Base-by-base conservation (phyloP, 345 rosid genomes). In the Triadica sebifera region DNA sequence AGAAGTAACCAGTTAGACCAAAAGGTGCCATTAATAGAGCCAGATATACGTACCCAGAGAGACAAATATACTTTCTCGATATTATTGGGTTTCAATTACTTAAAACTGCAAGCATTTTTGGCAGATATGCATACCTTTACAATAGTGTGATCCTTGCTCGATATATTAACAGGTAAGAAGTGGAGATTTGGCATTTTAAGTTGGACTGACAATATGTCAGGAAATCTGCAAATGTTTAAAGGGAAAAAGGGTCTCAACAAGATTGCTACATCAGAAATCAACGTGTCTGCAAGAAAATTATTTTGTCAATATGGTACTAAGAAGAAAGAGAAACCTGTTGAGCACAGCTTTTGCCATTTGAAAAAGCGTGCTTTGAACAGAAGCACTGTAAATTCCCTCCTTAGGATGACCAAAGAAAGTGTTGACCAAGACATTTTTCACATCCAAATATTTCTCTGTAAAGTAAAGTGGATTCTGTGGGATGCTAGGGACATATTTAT, bases 281-380 rank as follows among this genome's bases (percentile, higher is more conserved):
- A 12, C 55, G 16, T 66, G 71, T 6, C 34, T 1, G 34, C 34
- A 29, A 29, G 67, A n/a, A 20, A 8, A 49, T 8, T 17, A 12
- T 5, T 8, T 38, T 34, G 41, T 8, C 57, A 46, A 4, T 58
- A 22, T 59, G 46, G n/a, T 22, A 25, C 59, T 53, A 70, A 65
- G 78, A 58, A 69, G 74, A 41, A 67, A 67, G 45, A 45, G 63
- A 82, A 38, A 94, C 98, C 95, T 88, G 85, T 61, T 77, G 46
- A 94, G 91, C 22, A 91, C 89, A 43, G 94, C 91, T 81, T 83
- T 85, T 64, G 90, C 97, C 89, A 92, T 92, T 17, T 87, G 89
- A 75, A 85, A 92, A 46, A 94, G 93, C 55, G 98, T 91, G 81
- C 91, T 86, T 79, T 94, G 98, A n/a, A 92, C 98, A n/a, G 98